A percentile compares a stretch with the other conserved stretches of the same genome.
Evolutionary conservation across 768 basidiomycete species (phyloP).

Genomic region (Antrodiella citrinella): DNA sequence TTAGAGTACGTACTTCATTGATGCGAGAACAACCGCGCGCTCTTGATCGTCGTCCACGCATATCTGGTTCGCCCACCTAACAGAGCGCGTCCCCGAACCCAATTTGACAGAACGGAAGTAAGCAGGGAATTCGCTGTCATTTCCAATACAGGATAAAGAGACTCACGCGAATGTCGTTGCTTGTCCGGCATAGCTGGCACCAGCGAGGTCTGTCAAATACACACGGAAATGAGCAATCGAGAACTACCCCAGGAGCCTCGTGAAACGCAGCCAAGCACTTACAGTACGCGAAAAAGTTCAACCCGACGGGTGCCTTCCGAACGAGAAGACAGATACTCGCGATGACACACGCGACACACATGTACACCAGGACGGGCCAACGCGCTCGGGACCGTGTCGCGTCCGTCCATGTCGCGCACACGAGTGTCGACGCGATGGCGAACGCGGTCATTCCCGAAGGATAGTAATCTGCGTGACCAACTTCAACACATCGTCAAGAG

Average conservation of each 20-base stretch:
- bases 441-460: constrained; percentile 60
- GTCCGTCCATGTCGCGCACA: constrained; percentile 61
- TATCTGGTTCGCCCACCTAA: constrained; percentile 73
- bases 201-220: constrained; percentile 37
- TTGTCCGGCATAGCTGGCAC: constrained; percentile 68
- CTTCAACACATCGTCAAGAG: too few relatives aligned
- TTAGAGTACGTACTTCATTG: constrained; percentile 52
- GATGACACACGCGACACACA: constrained; percentile 45
- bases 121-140: too few relatives aligned
- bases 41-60: constrained; percentile 66
- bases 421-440: constrained; percentile 52
- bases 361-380: constrained; percentile 61
- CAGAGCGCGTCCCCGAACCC: not conserved
- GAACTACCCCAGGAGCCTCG: not conserved
- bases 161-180: constrained; percentile 67
- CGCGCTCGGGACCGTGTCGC: constrained; percentile 39
- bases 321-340: constrained; percentile 53
- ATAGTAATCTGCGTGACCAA: constrained; percentile 45
- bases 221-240: not conserved
- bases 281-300: constrained; percentile 77
- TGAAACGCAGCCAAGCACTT: constrained; percentile 18
- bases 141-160: not conserved
- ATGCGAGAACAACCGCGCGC: constrained; percentile 59
- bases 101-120: too few relatives aligned
- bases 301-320: constrained; percentile 48